phyloP scores from a whole-genome alignment of 495 filamentous ascomycete species.

The Podospora australis region DNA sequence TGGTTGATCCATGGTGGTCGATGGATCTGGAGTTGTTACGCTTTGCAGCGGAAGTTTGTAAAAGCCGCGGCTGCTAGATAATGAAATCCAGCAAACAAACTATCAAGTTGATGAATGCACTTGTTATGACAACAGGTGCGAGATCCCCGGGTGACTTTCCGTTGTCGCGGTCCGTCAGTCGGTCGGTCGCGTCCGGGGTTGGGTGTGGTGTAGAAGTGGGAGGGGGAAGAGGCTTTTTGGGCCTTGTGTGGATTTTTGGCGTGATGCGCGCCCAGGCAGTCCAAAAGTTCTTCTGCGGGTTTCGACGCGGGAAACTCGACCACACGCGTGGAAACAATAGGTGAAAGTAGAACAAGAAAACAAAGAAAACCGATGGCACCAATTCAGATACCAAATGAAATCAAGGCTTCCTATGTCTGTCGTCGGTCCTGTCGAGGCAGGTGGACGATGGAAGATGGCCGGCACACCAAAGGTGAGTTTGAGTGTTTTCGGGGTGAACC shows the following conservation, averaged over 20 bases:
- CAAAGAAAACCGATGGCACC: neutral
- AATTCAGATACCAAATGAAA: slow-evolving; percentile 5
- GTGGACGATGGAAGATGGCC: slow-evolving; percentile 9
- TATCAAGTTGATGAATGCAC: neutral
- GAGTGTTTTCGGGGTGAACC: slow-evolving; percentile 6
- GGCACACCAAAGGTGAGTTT: slow-evolving; percentile 6
- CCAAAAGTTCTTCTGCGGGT: slow-evolving; percentile 2
- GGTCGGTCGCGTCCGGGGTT: slow-evolving; percentile 7
- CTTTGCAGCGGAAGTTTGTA: neutral
- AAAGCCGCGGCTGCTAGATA: neutral
- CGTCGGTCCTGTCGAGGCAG: slow-evolving; percentile 8
- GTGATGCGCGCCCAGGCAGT: slow-evolving; percentile 2
- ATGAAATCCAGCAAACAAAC: neutral
- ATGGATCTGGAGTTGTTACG: neutral
- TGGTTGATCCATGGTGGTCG: slow-evolving; percentile 26
- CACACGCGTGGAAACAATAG: slow-evolving; percentile 11
- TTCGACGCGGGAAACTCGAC: slow-evolving; percentile 9
- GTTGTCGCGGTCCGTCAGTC: neutral
- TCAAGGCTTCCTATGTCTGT: neutral
- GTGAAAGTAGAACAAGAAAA: neutral
- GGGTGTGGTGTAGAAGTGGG: slow-evolving; percentile 1
- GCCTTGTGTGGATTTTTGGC: neutral
- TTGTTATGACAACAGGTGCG: neutral
- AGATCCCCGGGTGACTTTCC: no score
- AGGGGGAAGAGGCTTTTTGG: slow-evolving; percentile 6